Evolutionary conservation across 495 filamentous ascomycete species (phyloP), one percentile per base, ranked within the genome.

Genomic region (Penicillium psychrofluorescens): DNA sequence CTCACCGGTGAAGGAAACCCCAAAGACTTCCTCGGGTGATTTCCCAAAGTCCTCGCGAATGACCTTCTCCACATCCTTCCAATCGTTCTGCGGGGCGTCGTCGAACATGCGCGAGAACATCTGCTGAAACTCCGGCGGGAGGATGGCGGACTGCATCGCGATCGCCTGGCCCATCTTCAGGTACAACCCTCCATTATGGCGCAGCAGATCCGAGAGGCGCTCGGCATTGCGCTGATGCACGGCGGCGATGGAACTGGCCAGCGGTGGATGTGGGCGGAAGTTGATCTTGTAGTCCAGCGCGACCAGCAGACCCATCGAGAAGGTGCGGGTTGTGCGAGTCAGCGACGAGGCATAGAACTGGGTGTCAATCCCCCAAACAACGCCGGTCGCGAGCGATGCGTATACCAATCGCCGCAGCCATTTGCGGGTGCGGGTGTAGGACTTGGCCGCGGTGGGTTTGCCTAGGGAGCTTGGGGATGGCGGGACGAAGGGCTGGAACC

Each of bases 61-160:
- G 13, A 95, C 88, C 58, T 72, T 77, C 69, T 95, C 86, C 4
- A 94, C 84, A n/a, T 88, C 85, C 56, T 74, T 74, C 89, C 87
- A 95, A n/a, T 70, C 69, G 58, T 95, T 94, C 74, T 95, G 90
- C 16, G 90, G 89, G 40, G 92, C 94, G 71, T 98, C 92, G 54
- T 96, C 92, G 62, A 98, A 98, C 88, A 98, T 95, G 46, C 82
- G 77, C 31, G 84, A 73, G 57, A 98, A 98, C 88, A 95, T 95
- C 47, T 79, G 77, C 72, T 95, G 89, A 56, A 96, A 96, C 61
- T 95, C 88, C 7, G 88, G 86, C 10, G 92, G 92, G 40, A 98
- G 62, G 34, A 96, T 80, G 2, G 90, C 91, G 41, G 85, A 89
- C 71, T 98, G 92, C 92, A 96, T 98, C 15, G 91, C 92, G 44